These are phyloP conservation scores for Talaromyces sp. DNA, from an alignment of 2,329 filamentous ascomycete species.

Conservation along the genomic window DNA sequence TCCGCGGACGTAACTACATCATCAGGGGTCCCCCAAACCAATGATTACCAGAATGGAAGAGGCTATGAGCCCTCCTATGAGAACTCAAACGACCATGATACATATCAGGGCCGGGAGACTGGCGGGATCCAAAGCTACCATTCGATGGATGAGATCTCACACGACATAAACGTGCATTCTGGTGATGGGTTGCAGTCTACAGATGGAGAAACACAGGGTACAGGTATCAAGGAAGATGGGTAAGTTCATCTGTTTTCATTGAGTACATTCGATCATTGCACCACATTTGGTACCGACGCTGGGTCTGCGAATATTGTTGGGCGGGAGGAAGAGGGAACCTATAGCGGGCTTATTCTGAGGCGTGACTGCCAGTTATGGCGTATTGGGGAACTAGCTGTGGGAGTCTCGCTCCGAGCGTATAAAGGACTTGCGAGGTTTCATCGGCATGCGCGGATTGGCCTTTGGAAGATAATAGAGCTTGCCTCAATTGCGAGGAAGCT, in stretches of 20 bases:
- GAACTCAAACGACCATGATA: slow-evolving; percentile 29
- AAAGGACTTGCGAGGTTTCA: not conserved
- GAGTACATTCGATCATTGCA: slow-evolving; percentile 21
- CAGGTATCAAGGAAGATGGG: slow-evolving; percentile 81
- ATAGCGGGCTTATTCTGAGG: not conserved
- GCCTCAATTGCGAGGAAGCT: not conserved
- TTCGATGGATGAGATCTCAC: slow-evolving; percentile 23
- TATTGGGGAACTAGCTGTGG: not conserved
- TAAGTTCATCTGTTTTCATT: slow-evolving; percentile 55
- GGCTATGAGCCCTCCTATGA: not conserved
- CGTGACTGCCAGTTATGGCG: not conserved
- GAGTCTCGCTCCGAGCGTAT: not conserved
- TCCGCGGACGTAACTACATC: slow-evolving; percentile 34
- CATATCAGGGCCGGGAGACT: slow-evolving; percentile 33
- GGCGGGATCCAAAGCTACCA: slow-evolving; percentile 30
- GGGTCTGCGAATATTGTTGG: slow-evolving; percentile 10
- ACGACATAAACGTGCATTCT: slow-evolving; percentile 24
- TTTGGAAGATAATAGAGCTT: not conserved
- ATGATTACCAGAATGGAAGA: slow-evolving; percentile 10
- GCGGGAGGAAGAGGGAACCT: not conserved
- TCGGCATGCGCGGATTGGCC: not conserved
- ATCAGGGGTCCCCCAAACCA: slow-evolving; percentile 15
- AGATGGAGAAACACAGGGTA: slow-evolving; percentile 31
- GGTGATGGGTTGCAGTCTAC: slow-evolving; percentile 28
- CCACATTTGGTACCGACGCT: slow-evolving; percentile 19